Base-by-base conservation (phyloP, 2,329 filamentous ascomycete species). In the Zasmidium angulare region DNA sequence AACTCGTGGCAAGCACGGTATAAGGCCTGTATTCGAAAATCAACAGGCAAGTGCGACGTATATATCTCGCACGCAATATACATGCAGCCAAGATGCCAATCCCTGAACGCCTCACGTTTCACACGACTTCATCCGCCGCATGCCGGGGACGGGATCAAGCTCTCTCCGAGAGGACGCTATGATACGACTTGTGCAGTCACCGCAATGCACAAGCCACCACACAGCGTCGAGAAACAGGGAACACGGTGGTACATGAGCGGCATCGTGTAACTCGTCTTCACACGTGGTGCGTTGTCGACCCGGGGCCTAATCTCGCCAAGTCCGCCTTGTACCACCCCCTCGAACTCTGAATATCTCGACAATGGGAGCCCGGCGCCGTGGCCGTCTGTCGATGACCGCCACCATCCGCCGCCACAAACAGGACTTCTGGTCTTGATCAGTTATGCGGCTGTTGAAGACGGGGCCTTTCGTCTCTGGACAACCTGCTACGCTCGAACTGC, bases 371-470 rank as follows among this genome's bases (percentile, higher is more conserved):
- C 36, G 36, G 36, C 36, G 36, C 36, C 7, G 26, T 11, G 26
- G 26, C 4, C n/a, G 14, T 9, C 14, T 9, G 11, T 43, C n/a
- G 14, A 43, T 17, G 12, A 43, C 36, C 36, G 36, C 36, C 36
- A 17, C 36, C 26, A 29, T 29, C 36, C 14, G 36, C 36, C 36
- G 36, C 36, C 36, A 43, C 36, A 17, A 19, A 43, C 36, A 43
- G 36, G 36, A 43, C 4, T 10, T 29, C 26, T 29, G 26, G 36
- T 14, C 36, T 19, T n/a, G n/a, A 17, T 17, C 36, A 14, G 36
- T n/a, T 22, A 59, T 59, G 57, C 50, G 57, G 17, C 52, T 59
- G 10, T 26, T 59, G 20, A 55, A 52, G 20, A 51, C 52, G 17
- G 57, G 57, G 2, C 52, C 57, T n/a, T 59, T 46, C 40, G 52